Conservation (phyloP, 2,329 filamentous ascomycete species). For the Botrytis aclada region DNA sequence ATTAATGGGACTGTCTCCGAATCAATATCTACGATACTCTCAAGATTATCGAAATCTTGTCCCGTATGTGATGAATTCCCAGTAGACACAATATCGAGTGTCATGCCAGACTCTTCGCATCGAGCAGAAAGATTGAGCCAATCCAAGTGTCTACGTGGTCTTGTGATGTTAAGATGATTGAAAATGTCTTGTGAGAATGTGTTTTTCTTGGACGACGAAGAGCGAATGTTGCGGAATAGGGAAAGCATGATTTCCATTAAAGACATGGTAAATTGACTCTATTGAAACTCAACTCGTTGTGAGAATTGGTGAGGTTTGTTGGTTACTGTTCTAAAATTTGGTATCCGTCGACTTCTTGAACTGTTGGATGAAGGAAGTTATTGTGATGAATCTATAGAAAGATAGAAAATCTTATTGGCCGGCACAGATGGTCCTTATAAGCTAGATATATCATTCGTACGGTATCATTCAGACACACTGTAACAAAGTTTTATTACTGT, state of each 20-base stretch:
- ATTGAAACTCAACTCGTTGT: accelerated
- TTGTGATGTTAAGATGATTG: not conserved
- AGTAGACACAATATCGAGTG: not conserved
- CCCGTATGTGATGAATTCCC: not conserved
- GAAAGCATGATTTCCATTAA: not conserved
- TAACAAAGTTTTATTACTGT: not conserved
- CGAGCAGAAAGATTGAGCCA: not conserved
- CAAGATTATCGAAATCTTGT: not conserved
- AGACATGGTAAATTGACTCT: not conserved
- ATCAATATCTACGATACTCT: not conserved
- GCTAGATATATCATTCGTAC: not conserved
- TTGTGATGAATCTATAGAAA: not conserved
- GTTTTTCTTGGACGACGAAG: not conserved
- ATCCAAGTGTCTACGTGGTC: not conserved
- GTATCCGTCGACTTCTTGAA: not conserved
- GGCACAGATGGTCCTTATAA: not conserved
- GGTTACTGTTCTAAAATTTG: not conserved
- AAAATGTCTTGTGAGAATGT: not conserved
- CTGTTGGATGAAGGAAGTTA: not conserved
- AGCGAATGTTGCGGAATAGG: not conserved
- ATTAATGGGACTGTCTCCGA: not conserved
- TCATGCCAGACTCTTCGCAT: not conserved
- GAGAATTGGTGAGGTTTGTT: not conserved
- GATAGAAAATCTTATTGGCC: not conserved
- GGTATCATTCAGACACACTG: not conserved